Percentiles rank a stretch among this genome's conserved stretches.
phyloP scores from a whole-genome alignment of 306 rosid genomes.

The Arachis hypogaea region DNA sequence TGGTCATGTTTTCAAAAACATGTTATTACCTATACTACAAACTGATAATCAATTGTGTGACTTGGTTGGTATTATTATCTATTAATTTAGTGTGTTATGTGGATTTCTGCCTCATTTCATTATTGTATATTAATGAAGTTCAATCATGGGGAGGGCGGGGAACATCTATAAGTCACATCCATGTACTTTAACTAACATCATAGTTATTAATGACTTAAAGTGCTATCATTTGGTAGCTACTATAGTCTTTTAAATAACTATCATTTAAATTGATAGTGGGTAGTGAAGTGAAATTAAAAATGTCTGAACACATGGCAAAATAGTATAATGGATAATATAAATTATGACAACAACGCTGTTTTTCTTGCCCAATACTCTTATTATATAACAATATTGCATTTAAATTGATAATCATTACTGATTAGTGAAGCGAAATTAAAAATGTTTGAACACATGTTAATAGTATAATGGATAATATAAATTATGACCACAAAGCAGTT shows the following conservation, averaged over 20 bases:
- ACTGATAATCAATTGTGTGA: conserved; percentile 6
- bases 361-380: too few species aligned
- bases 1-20: background rate
- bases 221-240: conserved; percentile 28
- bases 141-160: conserved; percentile 26
- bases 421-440: too few species aligned
- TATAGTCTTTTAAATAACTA: background rate
- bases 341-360: too few species aligned
- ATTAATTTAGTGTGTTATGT: conserved; percentile 29
- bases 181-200: conserved; percentile 2
- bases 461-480: too few species aligned
- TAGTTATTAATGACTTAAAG: conserved; percentile 11
- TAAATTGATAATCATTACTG: too few species aligned
- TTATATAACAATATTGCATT: too few species aligned
- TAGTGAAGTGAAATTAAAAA: too few species aligned
- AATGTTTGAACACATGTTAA: too few species aligned
- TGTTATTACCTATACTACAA: conserved; percentile 2
- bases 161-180: conserved; percentile 8
- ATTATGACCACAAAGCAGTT: too few species aligned
- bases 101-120: background rate
- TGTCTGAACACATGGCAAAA: too few species aligned
- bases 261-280: too few species aligned
- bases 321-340: too few species aligned
- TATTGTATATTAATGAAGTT: conserved; percentile 26
- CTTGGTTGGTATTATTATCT: conserved; percentile 25